Conservation (phyloP, 2,329 filamentous ascomycete genomes). For the Diaporthe batatas region DNA sequence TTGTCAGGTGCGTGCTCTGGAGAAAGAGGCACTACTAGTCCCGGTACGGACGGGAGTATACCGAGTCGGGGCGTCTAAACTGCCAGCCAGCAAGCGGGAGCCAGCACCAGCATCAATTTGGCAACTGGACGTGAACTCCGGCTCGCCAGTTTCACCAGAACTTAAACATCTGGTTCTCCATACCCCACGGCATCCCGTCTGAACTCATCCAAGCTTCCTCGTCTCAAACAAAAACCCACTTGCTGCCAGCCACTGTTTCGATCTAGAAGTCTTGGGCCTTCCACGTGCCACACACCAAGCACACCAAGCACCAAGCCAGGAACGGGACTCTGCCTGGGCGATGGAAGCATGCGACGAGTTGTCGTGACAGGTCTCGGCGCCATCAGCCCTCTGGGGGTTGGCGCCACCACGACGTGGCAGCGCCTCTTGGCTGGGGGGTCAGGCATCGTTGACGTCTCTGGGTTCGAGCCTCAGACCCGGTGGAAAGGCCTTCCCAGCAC, state of each 20-base stretch:
- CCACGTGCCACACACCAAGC: constrained; percentile 11
- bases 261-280: constrained; percentile 7
- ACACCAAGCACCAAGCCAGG: background rate
- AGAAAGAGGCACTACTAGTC: constrained; percentile 28
- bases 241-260: constrained; percentile 5
- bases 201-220: constrained; percentile 26
- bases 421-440: constrained; percentile 84
- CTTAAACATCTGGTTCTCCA: constrained; percentile 15
- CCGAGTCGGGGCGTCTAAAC: constrained; percentile 16
- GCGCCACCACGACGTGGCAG: constrained; percentile 82
- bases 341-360: constrained; percentile 76
- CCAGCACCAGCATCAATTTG: constrained; percentile 14
- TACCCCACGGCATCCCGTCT: constrained; percentile 12
- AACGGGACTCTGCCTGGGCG: constrained; percentile 40
- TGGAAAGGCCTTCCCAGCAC: constrained; percentile 85
- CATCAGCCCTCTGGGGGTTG: constrained; percentile 86
- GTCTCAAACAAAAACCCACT: constrained; percentile 21
- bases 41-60: background rate
- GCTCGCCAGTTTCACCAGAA: constrained; percentile 30
- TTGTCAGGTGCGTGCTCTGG: background rate
- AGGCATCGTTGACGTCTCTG: constrained; percentile 81
- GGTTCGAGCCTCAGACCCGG: constrained; percentile 65
- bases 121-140: background rate
- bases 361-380: constrained; percentile 88
- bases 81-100: background rate